A percentile compares a stretch with the other conserved stretches of the same genome.
These are phyloP conservation scores for Wickerhamiella hasegawae DNA, from an alignment of 805 yeast species.

Conservation along the genomic window DNA sequence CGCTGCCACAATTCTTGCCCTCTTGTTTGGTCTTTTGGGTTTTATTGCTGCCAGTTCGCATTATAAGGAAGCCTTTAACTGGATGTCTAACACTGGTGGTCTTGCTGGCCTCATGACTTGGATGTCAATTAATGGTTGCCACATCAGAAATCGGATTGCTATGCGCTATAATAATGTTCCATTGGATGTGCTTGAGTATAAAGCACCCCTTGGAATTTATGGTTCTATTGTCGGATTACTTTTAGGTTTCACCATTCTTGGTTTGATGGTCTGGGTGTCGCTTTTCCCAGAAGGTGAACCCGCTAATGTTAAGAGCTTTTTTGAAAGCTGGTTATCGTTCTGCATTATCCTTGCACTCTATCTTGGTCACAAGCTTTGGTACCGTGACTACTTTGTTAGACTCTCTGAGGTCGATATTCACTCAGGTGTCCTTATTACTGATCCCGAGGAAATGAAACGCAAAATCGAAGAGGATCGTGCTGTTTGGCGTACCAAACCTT, in stretches of 20 bases:
- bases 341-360: constrained; percentile 15
- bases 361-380: constrained; percentile 6
- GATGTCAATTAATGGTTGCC: constrained; percentile 58
- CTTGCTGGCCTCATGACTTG: constrained; percentile 65
- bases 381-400: constrained; percentile 8
- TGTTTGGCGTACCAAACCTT: constrained; percentile 1
- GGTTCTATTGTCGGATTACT: constrained; percentile 51
- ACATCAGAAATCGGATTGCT: constrained; percentile 50
- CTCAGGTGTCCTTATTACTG: constrained; percentile 10
- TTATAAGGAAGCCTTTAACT: constrained; percentile 38
- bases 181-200: constrained; percentile 51
- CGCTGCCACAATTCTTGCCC: constrained; percentile 37
- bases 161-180: constrained; percentile 48
- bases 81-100: constrained; percentile 69
- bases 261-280: constrained; percentile 75
- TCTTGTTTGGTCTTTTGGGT: constrained; percentile 37
- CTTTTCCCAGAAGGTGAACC: constrained; percentile 34
- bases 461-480: constrained; percentile 8
- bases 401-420: constrained; percentile 10
- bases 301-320: constrained; percentile 26
- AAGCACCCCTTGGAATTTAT: constrained; percentile 47
- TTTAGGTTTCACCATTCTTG: constrained; percentile 43
- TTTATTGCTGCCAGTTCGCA: constrained; percentile 46
- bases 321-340: constrained; percentile 37
- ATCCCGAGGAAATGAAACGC: constrained; percentile 7